Conservation (phyloP, 768 basidiomycete species). For the Naematelia aurantialba region DNA sequence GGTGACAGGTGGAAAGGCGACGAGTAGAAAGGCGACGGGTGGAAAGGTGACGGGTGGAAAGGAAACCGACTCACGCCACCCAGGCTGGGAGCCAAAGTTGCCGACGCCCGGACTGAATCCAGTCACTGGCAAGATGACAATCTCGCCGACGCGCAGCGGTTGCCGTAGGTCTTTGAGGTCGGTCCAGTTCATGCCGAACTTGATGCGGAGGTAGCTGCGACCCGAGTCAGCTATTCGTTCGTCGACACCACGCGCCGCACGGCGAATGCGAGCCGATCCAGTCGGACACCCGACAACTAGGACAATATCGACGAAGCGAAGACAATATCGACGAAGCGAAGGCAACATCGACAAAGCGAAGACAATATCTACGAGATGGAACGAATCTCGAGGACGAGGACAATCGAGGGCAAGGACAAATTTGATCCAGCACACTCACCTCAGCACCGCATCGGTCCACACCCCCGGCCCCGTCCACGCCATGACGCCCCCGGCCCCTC, state of each 20-base stretch:
- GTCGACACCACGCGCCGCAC: no score
- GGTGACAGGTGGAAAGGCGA: background rate
- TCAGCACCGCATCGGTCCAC: constrained; percentile 51
- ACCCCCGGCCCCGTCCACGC: constrained; percentile 53
- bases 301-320: background rate
- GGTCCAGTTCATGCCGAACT: constrained; percentile 51
- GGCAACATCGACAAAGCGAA: no score
- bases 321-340: no score
- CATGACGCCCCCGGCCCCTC: constrained; percentile 51
- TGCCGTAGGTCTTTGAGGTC: constrained; percentile 43
- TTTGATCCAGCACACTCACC: constrained; percentile 21
- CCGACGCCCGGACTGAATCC: constrained; percentile 49
- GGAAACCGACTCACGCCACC: constrained; percentile 29
- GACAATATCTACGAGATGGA: no score
- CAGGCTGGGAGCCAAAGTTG: constrained; percentile 35
- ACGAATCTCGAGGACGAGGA: no score
- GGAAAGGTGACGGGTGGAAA: background rate
- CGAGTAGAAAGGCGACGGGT: background rate
- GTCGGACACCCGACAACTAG: no score
- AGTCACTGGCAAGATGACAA: constrained; percentile 51
- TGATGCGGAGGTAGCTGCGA: constrained; percentile 47
- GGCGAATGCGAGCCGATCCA: no score
- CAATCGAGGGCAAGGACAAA: background rate
- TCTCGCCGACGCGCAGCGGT: constrained; percentile 49
- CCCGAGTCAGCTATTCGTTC: no score